Base-by-base conservation (phyloP, 306 rosid species). In the Rosa multiflora region DNA sequence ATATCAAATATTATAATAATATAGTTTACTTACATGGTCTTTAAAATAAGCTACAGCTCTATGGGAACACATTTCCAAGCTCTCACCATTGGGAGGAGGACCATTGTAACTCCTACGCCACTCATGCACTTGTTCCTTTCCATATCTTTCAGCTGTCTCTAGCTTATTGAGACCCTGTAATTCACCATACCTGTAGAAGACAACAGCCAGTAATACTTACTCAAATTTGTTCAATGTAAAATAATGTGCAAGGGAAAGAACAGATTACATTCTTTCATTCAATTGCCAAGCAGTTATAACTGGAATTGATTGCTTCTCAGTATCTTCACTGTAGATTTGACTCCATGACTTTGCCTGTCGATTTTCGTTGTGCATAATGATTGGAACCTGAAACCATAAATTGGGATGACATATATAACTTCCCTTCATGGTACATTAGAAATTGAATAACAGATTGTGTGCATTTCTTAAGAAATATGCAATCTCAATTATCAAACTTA, bases 41-140 rank as follows among this genome's bases (percentile, higher is more conserved):
- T 80, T 90, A 76, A 92, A 92, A 85, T 90, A 92, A 70, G 93
- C 90, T 83, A 92, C 97, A 53, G 97, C 94, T 85, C 97, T 87
- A 78, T 88, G 62, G 61, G 94, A 90, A 83, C 94, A 92, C 97
- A 92, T 90, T 83, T 92, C 94, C 93, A 92, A 88, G 82, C 97
- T 92, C 86, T 92, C 97, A n/a, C 97, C 97, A 75, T 85, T 82
- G 37, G 94, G 97, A 70, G 97, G 94, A 84, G 97, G 91, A 76
- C 73, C 88, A 72, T 87, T 93, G 67, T 85, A 92, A 86, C 97
- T 92, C 75, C 94, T 84, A 62, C 97, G 93, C 97, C 97, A 92
- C 81, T 90, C 93, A 49, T 92, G 94, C 64, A 90, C 94, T 83
- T 88, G 85, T 39, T 90, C 93, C 70, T 83, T 86, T 61, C 97